These are phyloP conservation scores for Aureoboletus auriporus DNA, from an alignment of 768 basidiomycete species.

Conservation along the genomic window DNA sequence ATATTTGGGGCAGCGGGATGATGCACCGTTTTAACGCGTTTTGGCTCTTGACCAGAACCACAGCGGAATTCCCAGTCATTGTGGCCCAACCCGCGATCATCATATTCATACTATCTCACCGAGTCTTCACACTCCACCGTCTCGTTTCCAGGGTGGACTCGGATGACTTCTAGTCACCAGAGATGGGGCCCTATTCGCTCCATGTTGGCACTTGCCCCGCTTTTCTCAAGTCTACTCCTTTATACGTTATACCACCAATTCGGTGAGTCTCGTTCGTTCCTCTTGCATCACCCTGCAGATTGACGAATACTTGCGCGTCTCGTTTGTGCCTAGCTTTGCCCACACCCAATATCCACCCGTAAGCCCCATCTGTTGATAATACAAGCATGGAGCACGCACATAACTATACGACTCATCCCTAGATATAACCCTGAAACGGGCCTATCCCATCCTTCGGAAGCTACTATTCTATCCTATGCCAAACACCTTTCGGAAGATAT, in stretches of 20 bases:
- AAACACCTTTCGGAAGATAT: conserved; percentile 78
- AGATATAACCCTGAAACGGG: conserved; percentile 49
- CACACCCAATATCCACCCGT: conserved; percentile 51
- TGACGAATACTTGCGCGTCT: conserved; percentile 1
- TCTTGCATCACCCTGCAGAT: background rate
- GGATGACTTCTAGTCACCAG: conserved; percentile 8
- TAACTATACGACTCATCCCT: background rate
- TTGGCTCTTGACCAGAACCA: no score
- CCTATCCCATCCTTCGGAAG: conserved; percentile 69
- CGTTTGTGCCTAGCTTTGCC: conserved; percentile 47
- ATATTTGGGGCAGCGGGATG: no score
- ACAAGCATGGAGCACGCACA: background rate
- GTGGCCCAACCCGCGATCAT: no score
- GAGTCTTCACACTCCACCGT: background rate
- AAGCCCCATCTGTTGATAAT: conserved; percentile 15
- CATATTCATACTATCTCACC: no score
- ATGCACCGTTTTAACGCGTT: no score
- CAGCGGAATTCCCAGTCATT: no score
- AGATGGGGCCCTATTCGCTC: conserved; percentile 61
- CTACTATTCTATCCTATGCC: conserved; percentile 58
- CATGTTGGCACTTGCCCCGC: conserved; percentile 48
- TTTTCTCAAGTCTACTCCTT: conserved; percentile 48
- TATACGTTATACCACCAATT: conserved; percentile 47
- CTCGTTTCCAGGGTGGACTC: background rate
- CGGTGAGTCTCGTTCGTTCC: conserved; percentile 31